These are phyloP conservation scores for Microbotryum saponariae DNA, from an alignment of 1,284 basidiomycete genomes.

Conservation along the genomic window DNA sequence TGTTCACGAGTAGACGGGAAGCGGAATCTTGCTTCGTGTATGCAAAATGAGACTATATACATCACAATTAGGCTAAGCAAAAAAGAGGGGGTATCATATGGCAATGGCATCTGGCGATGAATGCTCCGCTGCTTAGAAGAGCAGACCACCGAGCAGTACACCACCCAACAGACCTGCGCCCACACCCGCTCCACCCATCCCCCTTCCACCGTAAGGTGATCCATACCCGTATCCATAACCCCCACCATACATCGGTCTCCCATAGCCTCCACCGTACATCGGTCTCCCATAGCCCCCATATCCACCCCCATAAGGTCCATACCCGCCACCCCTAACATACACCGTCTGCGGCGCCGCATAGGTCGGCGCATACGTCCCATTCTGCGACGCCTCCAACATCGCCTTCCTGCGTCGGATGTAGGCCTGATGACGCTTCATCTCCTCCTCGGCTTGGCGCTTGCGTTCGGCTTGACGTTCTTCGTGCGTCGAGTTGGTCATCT, in stretches of 20 bases:
- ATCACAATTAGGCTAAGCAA: neutral
- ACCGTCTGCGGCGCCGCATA: conserved; percentile 11
- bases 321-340: neutral
- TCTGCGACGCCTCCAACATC: conserved; percentile 13
- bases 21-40: too few species aligned
- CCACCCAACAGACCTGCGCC: conserved; percentile 5
- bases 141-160: conserved; percentile 2
- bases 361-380: conserved; percentile 7
- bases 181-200: neutral
- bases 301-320: conserved; percentile 4
- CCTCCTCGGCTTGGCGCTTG: conserved; percentile 28
- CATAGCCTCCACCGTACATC: conserved; percentile 4
- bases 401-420: conserved; percentile 20
- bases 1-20: conserved; percentile 16
- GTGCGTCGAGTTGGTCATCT: conserved; percentile 38
- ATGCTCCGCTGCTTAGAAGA: conserved; percentile 3
- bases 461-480: conserved; percentile 35
- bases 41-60: neutral
- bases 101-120: too few species aligned
- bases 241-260: conserved; percentile 12
- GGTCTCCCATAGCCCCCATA: neutral
- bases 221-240: conserved; percentile 16
- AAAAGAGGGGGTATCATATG: too few species aligned
- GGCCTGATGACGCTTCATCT: conserved; percentile 30
- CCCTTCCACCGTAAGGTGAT: conserved; percentile 2